Base-by-base conservation (phyloP, 441 rosid species). In the Euphorbia schlechtendalii region DNA sequence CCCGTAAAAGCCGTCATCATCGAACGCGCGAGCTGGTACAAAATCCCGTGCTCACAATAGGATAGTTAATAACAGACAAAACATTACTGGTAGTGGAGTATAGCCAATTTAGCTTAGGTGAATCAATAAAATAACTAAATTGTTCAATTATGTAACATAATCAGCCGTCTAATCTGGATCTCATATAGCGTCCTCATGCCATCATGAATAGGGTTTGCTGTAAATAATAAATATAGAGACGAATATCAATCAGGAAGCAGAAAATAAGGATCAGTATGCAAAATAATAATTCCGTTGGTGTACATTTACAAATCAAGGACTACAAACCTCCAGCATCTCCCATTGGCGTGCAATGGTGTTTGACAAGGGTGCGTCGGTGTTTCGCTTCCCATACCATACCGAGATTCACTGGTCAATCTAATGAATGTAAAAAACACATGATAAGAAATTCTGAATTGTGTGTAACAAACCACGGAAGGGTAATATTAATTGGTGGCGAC, bases 291-390 rank as follows among this genome's bases (percentile, higher is more conserved):
- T 63, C 8, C 3, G 6, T 2, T 32, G 40, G 41, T 58, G 45
- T 32, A 25, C 34, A 53, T n/a, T n/a, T n/a, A n/a, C n/a, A n/a
- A n/a, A n/a, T n/a, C 30, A 18, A 60, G 64, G 64, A 63, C 46
- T 56, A 69, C 62, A 28, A 69, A 91, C 99, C 94, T 80, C 84
- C 90, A 66, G 84, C 60, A 76, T 94, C 99, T 79, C 99, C 80
- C 98, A 91, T 85, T n/a, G 98, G 96, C 58, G 96, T 94, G 97
- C 67, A 91, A 63, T 41, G 98, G 99, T 76, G 99, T 94, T 63
- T 96, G 83, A 20, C 96, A 91, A 60, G 99, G 92, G 83, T 89
- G 98, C 94, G 91, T 84, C 11, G 96, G 96, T 41, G 99, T 94
- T 77, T 91, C 99, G 57, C 96, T 94, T 74, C 99, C 96, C 91